Percentiles rank a stretch among this genome's conserved stretches.
Evolutionary conservation across 176 grass and related monocot species (phyloP).

Genomic region (Aechmea fasciata): DNA sequence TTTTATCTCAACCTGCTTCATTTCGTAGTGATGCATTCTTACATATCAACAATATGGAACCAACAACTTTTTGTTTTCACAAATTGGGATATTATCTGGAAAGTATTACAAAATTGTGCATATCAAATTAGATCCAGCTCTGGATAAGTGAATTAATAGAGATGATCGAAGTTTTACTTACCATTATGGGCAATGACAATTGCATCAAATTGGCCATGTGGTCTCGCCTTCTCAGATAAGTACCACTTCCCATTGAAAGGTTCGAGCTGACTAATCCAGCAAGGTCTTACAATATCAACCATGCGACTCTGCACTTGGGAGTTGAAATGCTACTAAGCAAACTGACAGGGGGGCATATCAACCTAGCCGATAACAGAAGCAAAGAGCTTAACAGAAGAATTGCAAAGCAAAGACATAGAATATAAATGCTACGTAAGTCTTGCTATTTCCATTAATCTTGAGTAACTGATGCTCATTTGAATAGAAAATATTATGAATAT

Average conservation of each 20-base stretch:
- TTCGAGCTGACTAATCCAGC: slow-evolving; percentile 92
- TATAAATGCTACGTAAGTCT: neutral
- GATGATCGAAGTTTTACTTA: slow-evolving; percentile 14
- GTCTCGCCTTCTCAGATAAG: slow-evolving; percentile 73
- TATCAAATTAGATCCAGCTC: too few relatives aligned
- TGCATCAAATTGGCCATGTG: slow-evolving; percentile 66
- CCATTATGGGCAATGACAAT: slow-evolving; percentile 93
- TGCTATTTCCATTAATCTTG: neutral
- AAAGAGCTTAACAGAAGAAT: neutral
- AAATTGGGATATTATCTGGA: too few relatives aligned
- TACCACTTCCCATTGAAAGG: slow-evolving; percentile 72
- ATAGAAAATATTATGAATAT: neutral
- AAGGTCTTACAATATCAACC: slow-evolving; percentile 52
- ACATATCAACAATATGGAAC: too few relatives aligned
- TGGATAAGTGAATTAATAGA: slow-evolving; percentile 11
- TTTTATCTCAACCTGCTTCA: too few relatives aligned
- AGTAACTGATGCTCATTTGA: neutral
- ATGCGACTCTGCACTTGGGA: slow-evolving; percentile 43
- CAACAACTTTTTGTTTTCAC: too few relatives aligned
- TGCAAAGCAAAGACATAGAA: neutral
- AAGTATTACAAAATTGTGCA: neutral
- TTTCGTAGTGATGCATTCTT: too few relatives aligned
- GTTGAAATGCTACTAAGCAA: slow-evolving; percentile 22
- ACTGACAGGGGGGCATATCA: neutral
- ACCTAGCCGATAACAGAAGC: slow-evolving; percentile 13